phyloP scores from a whole-genome alignment of 2,329 filamentous ascomycete genomes.

The Dendryphion nanum region DNA sequence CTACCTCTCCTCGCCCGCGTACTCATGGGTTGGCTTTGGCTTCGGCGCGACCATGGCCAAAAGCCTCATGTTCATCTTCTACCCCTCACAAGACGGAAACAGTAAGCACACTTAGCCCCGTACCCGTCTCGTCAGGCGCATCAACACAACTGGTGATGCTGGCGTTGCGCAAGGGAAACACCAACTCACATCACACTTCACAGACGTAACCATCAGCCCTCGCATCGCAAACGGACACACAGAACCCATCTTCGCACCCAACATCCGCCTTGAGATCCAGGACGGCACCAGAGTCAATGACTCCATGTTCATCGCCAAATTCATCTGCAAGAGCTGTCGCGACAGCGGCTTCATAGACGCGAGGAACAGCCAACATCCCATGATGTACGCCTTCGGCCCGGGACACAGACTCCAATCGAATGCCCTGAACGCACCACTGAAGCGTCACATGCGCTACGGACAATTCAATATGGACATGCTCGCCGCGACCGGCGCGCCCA shows the following conservation, averaged over 20 bases:
- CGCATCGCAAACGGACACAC: slow-evolving; percentile 33
- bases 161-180: neutral
- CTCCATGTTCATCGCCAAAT: slow-evolving; percentile 38
- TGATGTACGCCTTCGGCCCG: slow-evolving; percentile 45
- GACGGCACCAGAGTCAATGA: slow-evolving; percentile 30
- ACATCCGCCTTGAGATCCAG: slow-evolving; percentile 29
- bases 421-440: slow-evolving; percentile 32
- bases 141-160: neutral
- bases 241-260: slow-evolving; percentile 34
- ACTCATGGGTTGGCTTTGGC: slow-evolving; percentile 47
- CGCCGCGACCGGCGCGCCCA: slow-evolving; percentile 33
- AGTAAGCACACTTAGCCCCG: slow-evolving; percentile 17
- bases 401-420: slow-evolving; percentile 26
- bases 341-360: slow-evolving; percentile 34
- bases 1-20: slow-evolving; percentile 34
- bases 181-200: slow-evolving; percentile 9
- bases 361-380: slow-evolving; percentile 31
- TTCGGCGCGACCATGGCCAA: slow-evolving; percentile 45
- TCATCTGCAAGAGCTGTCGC: slow-evolving; percentile 41
- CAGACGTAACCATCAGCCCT: slow-evolving; percentile 39
- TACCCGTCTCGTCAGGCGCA: neutral
- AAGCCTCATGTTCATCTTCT: slow-evolving; percentile 46
- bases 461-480: slow-evolving; percentile 43
- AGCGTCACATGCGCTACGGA: slow-evolving; percentile 40
- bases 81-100: slow-evolving; percentile 34